These are phyloP conservation scores for Venturia carpophila DNA, from an alignment of 2,329 filamentous ascomycete genomes.

Conservation along the genomic window DNA sequence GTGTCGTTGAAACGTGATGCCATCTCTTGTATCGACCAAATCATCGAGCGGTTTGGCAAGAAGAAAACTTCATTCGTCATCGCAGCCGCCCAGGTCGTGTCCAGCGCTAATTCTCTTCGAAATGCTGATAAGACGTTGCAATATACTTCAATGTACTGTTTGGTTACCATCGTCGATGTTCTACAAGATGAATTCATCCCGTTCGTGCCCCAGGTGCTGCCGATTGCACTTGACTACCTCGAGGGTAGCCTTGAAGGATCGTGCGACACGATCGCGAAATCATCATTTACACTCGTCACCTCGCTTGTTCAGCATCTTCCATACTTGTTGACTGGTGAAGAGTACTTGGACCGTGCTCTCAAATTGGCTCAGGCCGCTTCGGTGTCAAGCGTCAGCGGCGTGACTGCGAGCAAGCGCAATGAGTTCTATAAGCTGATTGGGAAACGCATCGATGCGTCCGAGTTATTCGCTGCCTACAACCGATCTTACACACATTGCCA, in stretches of 20 bases:
- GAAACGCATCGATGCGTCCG: conserved; percentile 66
- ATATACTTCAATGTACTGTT: conserved; percentile 77
- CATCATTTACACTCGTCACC: conserved; percentile 70
- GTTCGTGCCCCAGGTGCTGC: conserved; percentile 67
- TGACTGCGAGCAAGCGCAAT: conserved; percentile 44
- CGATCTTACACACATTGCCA: conserved; percentile 63
- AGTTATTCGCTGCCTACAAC: conserved; percentile 65
- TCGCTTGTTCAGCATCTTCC: conserved; percentile 75
- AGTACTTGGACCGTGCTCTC: conserved; percentile 65
- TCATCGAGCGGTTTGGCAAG: conserved; percentile 91
- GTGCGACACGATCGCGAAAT: conserved; percentile 61
- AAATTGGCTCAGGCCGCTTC: conserved; percentile 66
- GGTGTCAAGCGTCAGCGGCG: conserved; percentile 50
- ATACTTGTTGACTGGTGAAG: conserved; percentile 70
- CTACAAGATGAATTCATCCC: conserved; percentile 79
- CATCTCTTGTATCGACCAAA: conserved; percentile 83
- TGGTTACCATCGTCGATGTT: conserved; percentile 84
- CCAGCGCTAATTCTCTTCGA: conserved; percentile 67
- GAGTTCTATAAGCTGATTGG: conserved; percentile 69
- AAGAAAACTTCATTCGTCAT: conserved; percentile 73
- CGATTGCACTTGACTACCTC: conserved; percentile 64
- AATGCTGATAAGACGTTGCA: conserved; percentile 64
- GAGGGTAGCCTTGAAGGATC: conserved; percentile 47
- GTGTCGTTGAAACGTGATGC: conserved; percentile 75
- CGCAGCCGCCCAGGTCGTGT: conserved; percentile 67